Evolutionary conservation across 352 stramenopile species (phyloP).

Genomic region (Phytophthora fragariae): DNA sequence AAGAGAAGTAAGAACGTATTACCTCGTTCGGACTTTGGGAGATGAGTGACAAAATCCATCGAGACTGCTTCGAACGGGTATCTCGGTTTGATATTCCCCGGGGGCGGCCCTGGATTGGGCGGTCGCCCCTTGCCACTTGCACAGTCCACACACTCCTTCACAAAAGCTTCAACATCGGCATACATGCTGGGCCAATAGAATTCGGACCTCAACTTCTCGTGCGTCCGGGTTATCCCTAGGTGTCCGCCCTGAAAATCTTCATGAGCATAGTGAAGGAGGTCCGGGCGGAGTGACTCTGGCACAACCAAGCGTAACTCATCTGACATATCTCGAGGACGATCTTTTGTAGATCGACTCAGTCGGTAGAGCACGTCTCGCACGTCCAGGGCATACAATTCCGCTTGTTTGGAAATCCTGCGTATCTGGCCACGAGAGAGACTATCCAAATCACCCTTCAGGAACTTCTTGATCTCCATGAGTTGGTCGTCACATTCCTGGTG

Average conservation of each 20-base stretch:
- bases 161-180: too few relatives aligned
- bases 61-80: too few relatives aligned
- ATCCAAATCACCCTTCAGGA: background rate
- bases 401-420: background rate
- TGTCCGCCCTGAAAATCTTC: background rate
- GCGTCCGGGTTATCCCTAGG: too few relatives aligned
- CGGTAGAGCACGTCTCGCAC: background rate
- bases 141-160: too few relatives aligned
- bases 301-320: background rate
- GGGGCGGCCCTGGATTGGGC: too few relatives aligned
- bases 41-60: background rate
- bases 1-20: constrained; percentile 13
- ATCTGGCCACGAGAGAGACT: background rate
- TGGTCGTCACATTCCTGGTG: background rate
- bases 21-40: background rate
- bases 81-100: too few relatives aligned
- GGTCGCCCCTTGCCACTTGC: too few relatives aligned
- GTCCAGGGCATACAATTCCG: background rate
- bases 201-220: too few relatives aligned
- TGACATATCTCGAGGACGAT: background rate
- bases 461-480: background rate
- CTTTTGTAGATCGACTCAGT: background rate
- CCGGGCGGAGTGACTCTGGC: background rate
- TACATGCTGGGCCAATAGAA: too few relatives aligned
- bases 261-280: background rate